Percentiles rank a stretch among this genome's conserved stretches.
Conservation (phyloP, 768 basidiomycete genomes). For the Podaxis sp. region DNA sequence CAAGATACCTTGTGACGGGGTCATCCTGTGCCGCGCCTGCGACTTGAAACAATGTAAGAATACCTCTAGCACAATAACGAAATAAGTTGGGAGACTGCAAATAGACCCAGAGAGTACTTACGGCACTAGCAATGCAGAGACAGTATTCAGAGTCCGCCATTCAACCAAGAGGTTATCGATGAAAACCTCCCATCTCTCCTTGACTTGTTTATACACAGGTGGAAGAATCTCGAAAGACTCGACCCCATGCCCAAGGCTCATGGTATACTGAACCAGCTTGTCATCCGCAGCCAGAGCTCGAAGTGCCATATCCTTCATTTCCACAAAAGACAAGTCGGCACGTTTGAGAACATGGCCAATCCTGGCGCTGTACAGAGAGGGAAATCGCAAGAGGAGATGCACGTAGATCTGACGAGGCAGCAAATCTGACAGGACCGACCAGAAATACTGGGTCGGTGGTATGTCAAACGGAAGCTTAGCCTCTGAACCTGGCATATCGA, state of each 20-base stretch:
- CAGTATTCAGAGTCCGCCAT: not conserved
- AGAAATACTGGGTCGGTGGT: too few relatives aligned
- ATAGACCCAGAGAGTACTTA: not conserved
- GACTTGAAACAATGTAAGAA: constrained; percentile 33
- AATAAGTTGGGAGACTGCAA: not conserved
- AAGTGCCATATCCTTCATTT: not conserved
- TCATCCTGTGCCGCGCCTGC: constrained; percentile 40
- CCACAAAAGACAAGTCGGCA: not conserved
- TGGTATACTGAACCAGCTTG: not conserved
- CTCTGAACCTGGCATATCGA: too few relatives aligned
- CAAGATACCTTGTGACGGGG: constrained; percentile 49
- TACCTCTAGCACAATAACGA: constrained; percentile 22
- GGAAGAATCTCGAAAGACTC: not conserved
- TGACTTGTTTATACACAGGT: not conserved
- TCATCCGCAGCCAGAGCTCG: not conserved
- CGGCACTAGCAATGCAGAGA: not conserved
- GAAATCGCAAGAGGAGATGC: not conserved
- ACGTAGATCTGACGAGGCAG: not conserved
- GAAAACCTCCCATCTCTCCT: not conserved
- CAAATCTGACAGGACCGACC: not conserved
- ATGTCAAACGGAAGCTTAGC: too few relatives aligned
- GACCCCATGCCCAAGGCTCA: not conserved
- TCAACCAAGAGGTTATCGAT: not conserved
- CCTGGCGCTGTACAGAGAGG: not conserved
- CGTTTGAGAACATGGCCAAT: not conserved